phyloP scores from a whole-genome alignment of 768 basidiomycete genomes.

The Gautieria morchelliformis region DNA sequence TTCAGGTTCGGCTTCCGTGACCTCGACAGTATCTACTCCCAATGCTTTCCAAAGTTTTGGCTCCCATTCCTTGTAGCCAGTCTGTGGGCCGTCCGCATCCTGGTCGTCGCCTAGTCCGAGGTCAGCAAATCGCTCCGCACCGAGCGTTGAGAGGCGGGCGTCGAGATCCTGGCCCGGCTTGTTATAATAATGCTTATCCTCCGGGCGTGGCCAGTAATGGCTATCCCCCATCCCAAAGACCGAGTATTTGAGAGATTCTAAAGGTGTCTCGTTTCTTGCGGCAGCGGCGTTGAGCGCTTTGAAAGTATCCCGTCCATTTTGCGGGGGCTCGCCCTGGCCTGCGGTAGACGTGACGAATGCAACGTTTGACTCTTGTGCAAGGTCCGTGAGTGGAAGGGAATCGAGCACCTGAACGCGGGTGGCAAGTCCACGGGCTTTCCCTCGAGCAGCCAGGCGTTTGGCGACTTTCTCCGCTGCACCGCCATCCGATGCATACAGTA shows the following conservation, averaged over 20 bases:
- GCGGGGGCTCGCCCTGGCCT: constrained; percentile 95
- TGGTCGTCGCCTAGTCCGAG: constrained; percentile 94
- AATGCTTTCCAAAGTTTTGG: constrained; percentile 87
- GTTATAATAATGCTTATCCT: constrained; percentile 98
- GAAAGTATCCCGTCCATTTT: constrained; percentile 87
- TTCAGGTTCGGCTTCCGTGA: constrained; percentile 89
- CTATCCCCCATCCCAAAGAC: constrained; percentile 97
- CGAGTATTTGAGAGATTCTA: constrained; percentile 60
- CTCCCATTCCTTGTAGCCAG: constrained; percentile 97
- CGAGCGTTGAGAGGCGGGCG: constrained; percentile 65
- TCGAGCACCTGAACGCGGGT: constrained; percentile 72
- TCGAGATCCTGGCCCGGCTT: constrained; percentile 90
- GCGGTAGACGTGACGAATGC: constrained; percentile 86
- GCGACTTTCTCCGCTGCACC: constrained; percentile 95
- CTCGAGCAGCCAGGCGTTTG: constrained; percentile 75
- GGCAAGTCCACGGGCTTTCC: constrained; percentile 74
- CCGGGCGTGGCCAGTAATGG: constrained; percentile 96
- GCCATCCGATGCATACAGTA: constrained; percentile 93
- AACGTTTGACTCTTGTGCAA: constrained; percentile 68
- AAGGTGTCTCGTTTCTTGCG: constrained; percentile 44
- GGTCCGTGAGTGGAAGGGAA: constrained; percentile 63
- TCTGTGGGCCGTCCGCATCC: constrained; percentile 91
- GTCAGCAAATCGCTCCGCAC: constrained; percentile 62
- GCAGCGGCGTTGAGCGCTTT: constrained; percentile 68
- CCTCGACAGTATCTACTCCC: constrained; percentile 82